These are phyloP conservation scores for Aspergillus carlsbadensis DNA, from an alignment of 495 filamentous ascomycete genomes.

Conservation along the genomic window DNA sequence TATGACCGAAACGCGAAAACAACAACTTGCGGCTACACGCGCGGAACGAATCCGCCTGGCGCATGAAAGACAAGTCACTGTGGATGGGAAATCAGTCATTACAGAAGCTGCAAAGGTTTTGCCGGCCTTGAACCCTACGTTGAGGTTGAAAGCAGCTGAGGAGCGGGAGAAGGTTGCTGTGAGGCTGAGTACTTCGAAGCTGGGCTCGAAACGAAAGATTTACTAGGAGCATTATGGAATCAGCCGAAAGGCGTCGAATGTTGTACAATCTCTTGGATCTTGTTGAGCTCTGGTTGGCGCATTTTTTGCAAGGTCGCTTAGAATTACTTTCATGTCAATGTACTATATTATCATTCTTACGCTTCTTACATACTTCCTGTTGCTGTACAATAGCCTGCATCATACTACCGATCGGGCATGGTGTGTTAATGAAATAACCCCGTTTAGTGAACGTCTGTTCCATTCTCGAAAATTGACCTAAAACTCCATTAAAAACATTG, in stretches of 20 bases:
- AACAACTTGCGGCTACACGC: conserved; percentile 60
- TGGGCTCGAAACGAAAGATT: conserved; percentile 22
- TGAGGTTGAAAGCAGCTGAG: conserved; percentile 30
- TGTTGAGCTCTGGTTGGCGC: conserved; percentile 34
- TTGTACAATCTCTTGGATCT: conserved; percentile 24
- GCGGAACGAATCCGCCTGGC: conserved; percentile 35
- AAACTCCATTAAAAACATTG: no score
- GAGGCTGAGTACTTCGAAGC: conserved; percentile 25
- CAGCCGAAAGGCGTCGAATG: conserved; percentile 1
- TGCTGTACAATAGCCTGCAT: conserved; percentile 2
- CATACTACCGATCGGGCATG: background rate
- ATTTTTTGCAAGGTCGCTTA: conserved; percentile 31
- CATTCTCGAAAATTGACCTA: background rate
- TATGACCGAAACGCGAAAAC: conserved; percentile 66
- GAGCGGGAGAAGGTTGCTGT: conserved; percentile 43
- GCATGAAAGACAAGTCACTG: conserved; percentile 23
- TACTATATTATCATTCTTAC: conserved; percentile 33
- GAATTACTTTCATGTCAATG: conserved; percentile 34
- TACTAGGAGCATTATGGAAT: conserved; percentile 21
- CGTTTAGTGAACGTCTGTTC: background rate
- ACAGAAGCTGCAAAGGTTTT: conserved; percentile 30
- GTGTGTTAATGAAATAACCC: background rate
- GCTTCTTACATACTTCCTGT: conserved; percentile 25
- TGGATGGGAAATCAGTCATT: conserved; percentile 43
- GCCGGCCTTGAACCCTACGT: conserved; percentile 37